These are phyloP conservation scores for Plasmodium knowlesi DNA, from an alignment of 169 alveolate genomes.

Conservation along the genomic window DNA sequence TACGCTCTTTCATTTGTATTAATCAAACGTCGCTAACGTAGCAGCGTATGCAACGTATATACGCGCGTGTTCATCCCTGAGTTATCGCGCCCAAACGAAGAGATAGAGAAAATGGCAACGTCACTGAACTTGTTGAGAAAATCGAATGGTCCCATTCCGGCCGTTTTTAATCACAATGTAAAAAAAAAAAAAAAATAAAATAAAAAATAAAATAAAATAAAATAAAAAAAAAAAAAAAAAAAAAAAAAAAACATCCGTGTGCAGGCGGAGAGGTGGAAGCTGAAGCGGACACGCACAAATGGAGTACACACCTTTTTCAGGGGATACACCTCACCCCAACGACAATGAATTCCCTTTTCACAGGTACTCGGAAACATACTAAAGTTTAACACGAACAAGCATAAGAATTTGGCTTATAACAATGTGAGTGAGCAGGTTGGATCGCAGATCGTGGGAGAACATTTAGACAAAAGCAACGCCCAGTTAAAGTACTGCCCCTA, in stretches of 20 bases:
- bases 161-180: conserved; percentile 37
- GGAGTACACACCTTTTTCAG: not conserved
- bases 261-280: not conserved
- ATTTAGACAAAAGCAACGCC: conserved; percentile 15
- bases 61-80: not conserved
- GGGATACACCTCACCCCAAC: not conserved
- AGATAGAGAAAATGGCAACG: conserved; percentile 23
- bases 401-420: not conserved
- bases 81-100: not conserved
- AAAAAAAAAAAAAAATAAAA: not conserved
- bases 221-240: not conserved
- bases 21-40: not conserved
- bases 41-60: not conserved
- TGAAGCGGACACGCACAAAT: too few relatives aligned
- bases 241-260: not conserved
- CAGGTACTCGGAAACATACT: conserved; percentile 47
- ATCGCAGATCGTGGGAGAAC: not conserved
- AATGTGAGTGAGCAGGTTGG: not conserved
- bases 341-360: not conserved
- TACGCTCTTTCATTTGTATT: not conserved
- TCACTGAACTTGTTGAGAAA: conserved; percentile 11
- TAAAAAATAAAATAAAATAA: too few relatives aligned
- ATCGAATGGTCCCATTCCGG: conserved; percentile 5
- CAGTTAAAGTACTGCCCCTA: conserved; percentile 74
- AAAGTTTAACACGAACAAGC: conserved; percentile 26